Conservation (phyloP, 371 early-diverging fungal genomes). For the Phascolomyces articulosus region DNA sequence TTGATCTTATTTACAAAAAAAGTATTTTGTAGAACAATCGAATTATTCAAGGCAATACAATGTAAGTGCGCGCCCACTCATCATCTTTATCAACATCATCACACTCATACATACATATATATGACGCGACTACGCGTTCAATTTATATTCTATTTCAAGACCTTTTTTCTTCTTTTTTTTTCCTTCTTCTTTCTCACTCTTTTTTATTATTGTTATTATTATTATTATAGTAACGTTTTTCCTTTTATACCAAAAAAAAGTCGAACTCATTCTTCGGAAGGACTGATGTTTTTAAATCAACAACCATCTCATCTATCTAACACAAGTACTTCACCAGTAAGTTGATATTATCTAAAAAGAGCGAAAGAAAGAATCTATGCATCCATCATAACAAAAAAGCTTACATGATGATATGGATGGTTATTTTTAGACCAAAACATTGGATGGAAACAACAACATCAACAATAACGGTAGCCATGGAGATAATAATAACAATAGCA, state of each 20-base stretch:
- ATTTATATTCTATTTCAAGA: conserved; percentile 3
- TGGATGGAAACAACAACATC: background rate
- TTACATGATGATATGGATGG: background rate
- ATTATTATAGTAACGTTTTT: conserved; percentile 13
- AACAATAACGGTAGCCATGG: background rate
- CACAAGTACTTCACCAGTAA: background rate
- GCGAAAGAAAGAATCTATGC: background rate
- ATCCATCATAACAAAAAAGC: too few species aligned
- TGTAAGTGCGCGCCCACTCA: too few species aligned
- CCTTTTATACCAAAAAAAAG: conserved; percentile 22
- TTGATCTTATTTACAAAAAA: conserved; percentile 1
- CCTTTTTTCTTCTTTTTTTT: background rate
- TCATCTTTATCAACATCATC: too few species aligned
- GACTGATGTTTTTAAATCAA: background rate
- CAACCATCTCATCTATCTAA: background rate
- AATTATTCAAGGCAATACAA: conserved; percentile 28
- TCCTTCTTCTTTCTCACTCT: background rate
- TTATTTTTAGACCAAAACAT: background rate
- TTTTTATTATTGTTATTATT: background rate
- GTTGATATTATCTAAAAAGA: too few species aligned
- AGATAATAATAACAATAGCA: background rate
- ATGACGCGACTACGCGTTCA: too few species aligned
- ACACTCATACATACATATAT: too few species aligned
- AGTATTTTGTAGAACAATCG: conserved; percentile 30
- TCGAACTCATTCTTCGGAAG: conserved; percentile 14